Evolutionary conservation across 2,329 filamentous ascomycete species (phyloP), one percentile per base, ranked within the genome.

Genomic region (Pseudonectria foliicola): DNA sequence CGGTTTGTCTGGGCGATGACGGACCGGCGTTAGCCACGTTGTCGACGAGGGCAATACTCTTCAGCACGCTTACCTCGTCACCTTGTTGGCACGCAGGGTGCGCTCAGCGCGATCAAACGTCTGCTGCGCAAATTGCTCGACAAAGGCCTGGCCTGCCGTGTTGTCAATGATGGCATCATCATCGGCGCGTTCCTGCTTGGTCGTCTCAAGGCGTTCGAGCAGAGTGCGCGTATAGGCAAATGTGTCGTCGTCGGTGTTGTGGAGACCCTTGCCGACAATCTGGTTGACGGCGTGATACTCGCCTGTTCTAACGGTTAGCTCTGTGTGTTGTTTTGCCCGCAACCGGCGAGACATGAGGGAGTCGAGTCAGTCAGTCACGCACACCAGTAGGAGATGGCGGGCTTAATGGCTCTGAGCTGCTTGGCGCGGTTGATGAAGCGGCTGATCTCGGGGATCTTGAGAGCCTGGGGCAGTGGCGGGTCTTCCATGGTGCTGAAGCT

Each of bases 381-480:
- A 94, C 90, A 92, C 88, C 90, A 96, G 62, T 96, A 98, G 44
- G 89, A 75, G 48, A 96, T 75, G 40, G 92, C 85, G 7, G 92
- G 92, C 62, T 90, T 92, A 54, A 80, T 77, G 39, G 74, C 74
- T 58, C 90, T 84, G 31, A 98, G 75, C 66, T 98, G 90, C 25
- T 77, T 75, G 24, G 87, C 90, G 53, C 90, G 80, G 35, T 81
- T 74, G 43, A 89, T 80, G 60, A 93, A 95, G 41, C 87, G 85
- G 46, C 78, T 80, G 54, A 95, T 78, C 57, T 95, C 88, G 40
- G 85, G 80, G 37, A 80, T 69, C 65, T 84, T 88, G 52, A 98
- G 72, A 21, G 59, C 48, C 16, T 55, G 34, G 25, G 61, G 61
- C 15, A 64, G 57, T 8, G 18, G 18, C 27, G 57, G 53, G 35